phyloP scores from a whole-genome alignment of 2,329 filamentous ascomycete genomes.

The Sordariomycetes sp. region DNA sequence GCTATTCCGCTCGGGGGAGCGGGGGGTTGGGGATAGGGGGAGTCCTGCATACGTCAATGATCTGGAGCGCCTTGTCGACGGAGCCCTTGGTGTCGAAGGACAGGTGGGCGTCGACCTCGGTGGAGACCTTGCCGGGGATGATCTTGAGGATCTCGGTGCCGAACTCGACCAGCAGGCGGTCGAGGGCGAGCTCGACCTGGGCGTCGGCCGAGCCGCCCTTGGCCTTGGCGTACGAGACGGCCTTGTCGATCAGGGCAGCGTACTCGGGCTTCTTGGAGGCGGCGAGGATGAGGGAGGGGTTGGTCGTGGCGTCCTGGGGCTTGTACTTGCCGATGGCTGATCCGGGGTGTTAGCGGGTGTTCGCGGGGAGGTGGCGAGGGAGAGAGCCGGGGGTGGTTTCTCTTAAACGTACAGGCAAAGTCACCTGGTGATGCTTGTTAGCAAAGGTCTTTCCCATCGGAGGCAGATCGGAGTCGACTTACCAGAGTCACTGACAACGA shows the following conservation, averaged over 20 bases:
- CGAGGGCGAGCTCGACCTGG: slow-evolving; percentile 82
- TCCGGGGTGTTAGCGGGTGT: slow-evolving; percentile 15
- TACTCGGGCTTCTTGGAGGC: slow-evolving; percentile 98
- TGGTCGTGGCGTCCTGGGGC: slow-evolving; percentile 99
- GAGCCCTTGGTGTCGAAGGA: slow-evolving; percentile 92
- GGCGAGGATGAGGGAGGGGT: slow-evolving; percentile 96
- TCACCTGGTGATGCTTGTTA: slow-evolving; percentile 45
- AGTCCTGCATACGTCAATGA: slow-evolving; percentile 66
- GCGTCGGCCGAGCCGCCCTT: slow-evolving; percentile 59
- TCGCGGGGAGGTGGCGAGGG: neutral
- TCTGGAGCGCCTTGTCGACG: slow-evolving; percentile 90
- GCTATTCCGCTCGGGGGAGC: slow-evolving; percentile 23
- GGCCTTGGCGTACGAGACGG: slow-evolving; percentile 77
- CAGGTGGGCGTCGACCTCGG: slow-evolving; percentile 91
- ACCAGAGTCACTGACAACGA: slow-evolving; percentile 96
- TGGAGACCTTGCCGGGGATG: slow-evolving; percentile 96
- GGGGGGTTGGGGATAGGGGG: neutral
- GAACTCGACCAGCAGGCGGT: slow-evolving; percentile 94
- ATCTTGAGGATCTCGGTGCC: slow-evolving; percentile 96
- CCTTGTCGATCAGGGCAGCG: slow-evolving; percentile 78
- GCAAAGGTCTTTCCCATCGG: slow-evolving; percentile 7
- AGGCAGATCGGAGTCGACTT: slow-evolving; percentile 27
- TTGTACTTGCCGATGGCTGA: slow-evolving; percentile 98
- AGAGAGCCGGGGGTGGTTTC: neutral
- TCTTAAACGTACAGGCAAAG: slow-evolving; percentile 58